Conservation (phyloP, 768 basidiomycete genomes). For the Boletus patriciae region DNA sequence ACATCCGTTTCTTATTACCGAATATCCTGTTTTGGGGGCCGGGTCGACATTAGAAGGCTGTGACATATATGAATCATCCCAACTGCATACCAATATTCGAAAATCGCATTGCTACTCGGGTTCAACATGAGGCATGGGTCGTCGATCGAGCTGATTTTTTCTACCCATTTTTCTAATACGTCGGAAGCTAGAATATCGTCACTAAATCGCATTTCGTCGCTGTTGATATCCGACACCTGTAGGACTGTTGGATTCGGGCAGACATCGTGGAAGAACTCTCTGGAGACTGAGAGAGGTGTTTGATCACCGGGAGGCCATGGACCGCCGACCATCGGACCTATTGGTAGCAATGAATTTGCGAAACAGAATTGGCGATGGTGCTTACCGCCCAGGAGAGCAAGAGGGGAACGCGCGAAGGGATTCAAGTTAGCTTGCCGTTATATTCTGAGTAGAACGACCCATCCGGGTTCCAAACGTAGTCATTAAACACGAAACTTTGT, state of each 20-base stretch:
- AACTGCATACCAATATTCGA: conserved; percentile 38
- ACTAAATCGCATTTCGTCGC: conserved; percentile 29
- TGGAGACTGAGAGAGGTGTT: conserved; percentile 37
- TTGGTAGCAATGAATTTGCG: neutral
- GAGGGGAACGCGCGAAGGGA: conserved; percentile 44
- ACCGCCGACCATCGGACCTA: conserved; percentile 45
- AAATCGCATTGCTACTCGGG: conserved; percentile 27
- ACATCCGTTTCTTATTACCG: conserved; percentile 32
- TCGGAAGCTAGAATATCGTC: conserved; percentile 24
- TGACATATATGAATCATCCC: too few species aligned
- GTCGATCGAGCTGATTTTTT: conserved; percentile 34
- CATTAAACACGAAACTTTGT: conserved; percentile 43
- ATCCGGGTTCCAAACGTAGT: conserved; percentile 43
- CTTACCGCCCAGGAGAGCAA: conserved; percentile 40
- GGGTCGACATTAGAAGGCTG: neutral
- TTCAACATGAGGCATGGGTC: conserved; percentile 43
- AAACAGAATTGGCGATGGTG: neutral
- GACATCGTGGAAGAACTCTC: conserved; percentile 39
- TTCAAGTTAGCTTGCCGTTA: conserved; percentile 35
- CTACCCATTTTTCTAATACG: conserved; percentile 41
- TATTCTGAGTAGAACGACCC: conserved; percentile 39
- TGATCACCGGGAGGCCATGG: conserved; percentile 33
- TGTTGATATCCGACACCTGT: conserved; percentile 29
- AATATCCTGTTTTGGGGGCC: conserved; percentile 29
- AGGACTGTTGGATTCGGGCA: conserved; percentile 41